Conservation (phyloP, 2,329 filamentous ascomycete genomes). For the Penicillium sp. region DNA sequence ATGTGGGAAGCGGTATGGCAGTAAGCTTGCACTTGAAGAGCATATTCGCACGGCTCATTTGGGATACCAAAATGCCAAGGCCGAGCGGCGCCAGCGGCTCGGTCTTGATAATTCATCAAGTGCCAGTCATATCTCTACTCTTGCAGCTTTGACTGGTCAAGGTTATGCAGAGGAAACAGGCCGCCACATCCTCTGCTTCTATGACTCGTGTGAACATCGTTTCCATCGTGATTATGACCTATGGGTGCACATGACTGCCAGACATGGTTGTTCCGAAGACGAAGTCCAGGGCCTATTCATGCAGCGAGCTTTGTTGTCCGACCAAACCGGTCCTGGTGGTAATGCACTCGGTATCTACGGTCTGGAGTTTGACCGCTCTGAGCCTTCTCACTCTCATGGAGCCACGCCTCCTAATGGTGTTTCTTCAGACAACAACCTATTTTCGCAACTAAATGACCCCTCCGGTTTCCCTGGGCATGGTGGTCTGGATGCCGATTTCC, state of each 20-base stretch:
- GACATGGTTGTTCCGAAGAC: conserved; percentile 40
- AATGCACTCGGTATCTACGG: conserved; percentile 39
- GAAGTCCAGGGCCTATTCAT: conserved; percentile 42
- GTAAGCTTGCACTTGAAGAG: conserved; percentile 76
- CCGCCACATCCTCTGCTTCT: conserved; percentile 52
- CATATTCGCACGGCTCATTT: conserved; percentile 83
- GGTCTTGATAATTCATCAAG: conserved; percentile 20
- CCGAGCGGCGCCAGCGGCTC: conserved; percentile 36
- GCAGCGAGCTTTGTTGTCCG: conserved; percentile 38
- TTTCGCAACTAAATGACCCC: conserved; percentile 4
- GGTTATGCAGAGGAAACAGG: conserved; percentile 53
- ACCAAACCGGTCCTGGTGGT: conserved; percentile 23
- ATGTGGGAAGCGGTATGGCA: conserved; percentile 72
- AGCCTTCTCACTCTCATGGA: conserved; percentile 16
- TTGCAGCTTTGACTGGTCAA: conserved; percentile 55
- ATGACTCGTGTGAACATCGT: conserved; percentile 50
- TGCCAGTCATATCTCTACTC: conserved; percentile 28
- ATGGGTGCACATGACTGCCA: conserved; percentile 53
- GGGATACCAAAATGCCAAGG: conserved; percentile 51
- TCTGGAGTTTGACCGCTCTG: conserved; percentile 32
- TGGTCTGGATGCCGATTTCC: conserved; percentile 19
- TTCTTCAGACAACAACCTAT: background rate
- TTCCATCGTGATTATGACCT: conserved; percentile 60
- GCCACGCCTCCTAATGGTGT: background rate
- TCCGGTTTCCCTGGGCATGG: conserved; percentile 1